These are phyloP conservation scores for Dothideomycetes sp. DNA, from an alignment of 2,329 filamentous ascomycete genomes.

Conservation along the genomic window DNA sequence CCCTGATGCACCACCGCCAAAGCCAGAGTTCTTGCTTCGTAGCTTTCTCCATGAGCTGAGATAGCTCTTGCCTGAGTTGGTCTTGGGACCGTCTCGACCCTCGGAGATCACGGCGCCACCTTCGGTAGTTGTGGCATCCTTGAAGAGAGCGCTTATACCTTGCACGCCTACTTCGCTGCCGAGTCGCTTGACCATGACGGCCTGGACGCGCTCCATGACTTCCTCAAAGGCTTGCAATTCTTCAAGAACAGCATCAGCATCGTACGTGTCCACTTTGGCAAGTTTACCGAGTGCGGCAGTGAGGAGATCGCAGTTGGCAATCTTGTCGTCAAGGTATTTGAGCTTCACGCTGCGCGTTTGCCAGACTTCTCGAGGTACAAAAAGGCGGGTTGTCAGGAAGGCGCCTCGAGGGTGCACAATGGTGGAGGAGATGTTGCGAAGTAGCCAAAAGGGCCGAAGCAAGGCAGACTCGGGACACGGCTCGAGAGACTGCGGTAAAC, in stretches of 20 bases:
- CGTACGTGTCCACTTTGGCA: slow-evolving; percentile 71
- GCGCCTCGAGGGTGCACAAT: slow-evolving; percentile 84
- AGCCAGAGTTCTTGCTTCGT: slow-evolving; percentile 72
- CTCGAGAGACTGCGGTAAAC: slow-evolving; percentile 69
- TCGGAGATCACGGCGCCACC: slow-evolving; percentile 24
- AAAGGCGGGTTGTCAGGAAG: slow-evolving; percentile 83
- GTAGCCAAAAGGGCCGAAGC: slow-evolving; percentile 94
- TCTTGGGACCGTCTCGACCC: slow-evolving; percentile 29
- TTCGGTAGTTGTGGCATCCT: slow-evolving; percentile 41
- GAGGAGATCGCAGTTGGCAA: slow-evolving; percentile 79
- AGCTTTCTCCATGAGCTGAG: slow-evolving; percentile 84
- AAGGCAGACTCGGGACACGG: slow-evolving; percentile 83
- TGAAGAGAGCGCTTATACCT: slow-evolving; percentile 62
- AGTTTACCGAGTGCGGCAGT: slow-evolving; percentile 69
- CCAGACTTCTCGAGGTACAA: slow-evolving; percentile 89
- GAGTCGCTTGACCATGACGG: slow-evolving; percentile 65
- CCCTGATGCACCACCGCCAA: slow-evolving; percentile 20
- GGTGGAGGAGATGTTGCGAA: slow-evolving; percentile 88
- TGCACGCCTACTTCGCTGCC: slow-evolving; percentile 88
- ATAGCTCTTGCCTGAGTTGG: slow-evolving; percentile 62
- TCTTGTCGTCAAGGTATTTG: slow-evolving; percentile 85
- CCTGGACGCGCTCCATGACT: slow-evolving; percentile 77
- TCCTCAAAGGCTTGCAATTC: slow-evolving; percentile 87
- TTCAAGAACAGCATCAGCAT: slow-evolving; percentile 83
- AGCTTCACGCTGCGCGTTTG: slow-evolving; percentile 87